A percentile compares a stretch with the other conserved stretches of the same genome.
Evolutionary conservation across 768 basidiomycete species (phyloP).

Genomic region (Gloeopeniophorella convolvens): DNA sequence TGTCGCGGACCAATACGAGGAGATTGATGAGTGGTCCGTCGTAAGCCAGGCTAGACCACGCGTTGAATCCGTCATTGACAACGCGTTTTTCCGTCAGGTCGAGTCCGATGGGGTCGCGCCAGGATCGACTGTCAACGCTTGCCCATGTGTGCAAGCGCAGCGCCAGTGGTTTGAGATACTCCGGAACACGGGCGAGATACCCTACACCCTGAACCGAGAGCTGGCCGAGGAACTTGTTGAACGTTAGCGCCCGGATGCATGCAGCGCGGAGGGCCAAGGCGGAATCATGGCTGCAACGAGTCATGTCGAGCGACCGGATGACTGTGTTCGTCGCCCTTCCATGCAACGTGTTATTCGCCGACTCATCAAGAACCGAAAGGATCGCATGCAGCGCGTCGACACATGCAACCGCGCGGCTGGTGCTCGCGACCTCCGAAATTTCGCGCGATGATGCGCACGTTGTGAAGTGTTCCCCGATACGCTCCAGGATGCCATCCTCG

Average conservation of each 20-base stretch:
- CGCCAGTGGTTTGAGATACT: background rate
- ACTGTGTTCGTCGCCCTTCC: background rate
- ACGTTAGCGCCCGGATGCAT: constrained; percentile 4
- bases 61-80: background rate
- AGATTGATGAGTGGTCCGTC: constrained; percentile 3
- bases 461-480: background rate
- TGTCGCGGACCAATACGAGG: constrained; percentile 1
- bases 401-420: background rate
- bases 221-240: background rate
- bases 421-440: background rate
- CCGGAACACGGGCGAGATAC: background rate
- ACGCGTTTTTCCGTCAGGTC: background rate
- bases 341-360: background rate
- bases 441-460: constrained; percentile 1
- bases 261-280: background rate
- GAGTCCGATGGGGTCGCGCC: background rate
- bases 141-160: constrained; percentile 1
- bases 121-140: background rate
- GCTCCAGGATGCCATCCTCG: background rate
- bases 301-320: background rate
- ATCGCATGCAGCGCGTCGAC: background rate
- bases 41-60: background rate
- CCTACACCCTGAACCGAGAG: background rate
- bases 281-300: background rate
- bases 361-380: background rate